Evolutionary conservation across 108 stramenopile genomes (phyloP), one percentile per base, ranked within the genome.

Genomic region (Heterococcus sp.): DNA sequence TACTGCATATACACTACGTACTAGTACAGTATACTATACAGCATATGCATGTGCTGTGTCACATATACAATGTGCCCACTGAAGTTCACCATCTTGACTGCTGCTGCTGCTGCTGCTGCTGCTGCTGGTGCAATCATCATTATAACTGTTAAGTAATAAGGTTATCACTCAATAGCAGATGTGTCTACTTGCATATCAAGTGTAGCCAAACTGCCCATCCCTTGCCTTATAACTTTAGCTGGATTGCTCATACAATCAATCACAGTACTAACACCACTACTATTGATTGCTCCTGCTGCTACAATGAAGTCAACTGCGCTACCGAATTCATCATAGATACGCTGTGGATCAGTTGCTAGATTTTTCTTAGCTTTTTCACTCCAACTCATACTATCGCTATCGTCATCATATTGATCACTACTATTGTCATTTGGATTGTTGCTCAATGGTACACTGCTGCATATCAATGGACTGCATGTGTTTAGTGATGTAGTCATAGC

Each of bases 261-360:
- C 14, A 58, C 46, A 58, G 46, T 58, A 21, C 46, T 58, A 8
- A 58, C 46, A 14, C 46, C 46, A 8, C 14, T 21, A 8, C 14
- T 14, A 8, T 8, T 58, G 8, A 58, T 58, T 8, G 46, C 14
- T 26, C 78, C 78, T 0, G 78, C 78, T 32, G 72, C 68, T 34
- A 80, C 78, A 1, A 80, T 39, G 14, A 80, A 71, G 31, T 80
- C 78, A 1, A 80, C 78, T 2, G 78, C 78, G 69, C 73, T 71
- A 4, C 78, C 78, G 65, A 64, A 80, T 3, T 40, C 71, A 3
- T 32, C 32, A 70, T 68, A 71, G 21, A 80, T 72, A 2, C 35
- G 35, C 32, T 38, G 40, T 14, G 78, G 78, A 32, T 72, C 78
- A 32, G 70, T 71, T 14, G 69, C 63, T 11, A 71, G 75, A 66